Evolutionary conservation across 148 eudicot species (phyloP).

Genomic region (Rhododendron ovatum): DNA sequence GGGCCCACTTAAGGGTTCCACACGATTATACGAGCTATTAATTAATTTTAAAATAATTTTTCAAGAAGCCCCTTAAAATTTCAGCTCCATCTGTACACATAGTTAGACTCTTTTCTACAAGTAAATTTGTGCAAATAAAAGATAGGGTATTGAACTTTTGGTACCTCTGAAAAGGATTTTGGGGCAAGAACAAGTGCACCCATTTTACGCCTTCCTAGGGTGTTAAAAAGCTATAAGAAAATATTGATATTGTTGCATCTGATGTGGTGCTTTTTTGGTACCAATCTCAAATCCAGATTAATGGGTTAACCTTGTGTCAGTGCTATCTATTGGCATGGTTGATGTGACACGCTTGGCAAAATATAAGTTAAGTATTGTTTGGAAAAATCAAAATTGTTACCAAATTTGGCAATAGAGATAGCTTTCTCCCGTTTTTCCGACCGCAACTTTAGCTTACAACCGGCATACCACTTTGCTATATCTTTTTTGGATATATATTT

Average conservation of each 20-base stretch:
- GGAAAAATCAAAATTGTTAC: neutral
- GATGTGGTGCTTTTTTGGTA: neutral
- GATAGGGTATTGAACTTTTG: neutral
- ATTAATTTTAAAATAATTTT: no score
- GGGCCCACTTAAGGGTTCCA: neutral
- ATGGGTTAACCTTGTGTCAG: neutral
- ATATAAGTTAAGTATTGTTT: neutral
- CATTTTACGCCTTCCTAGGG: neutral
- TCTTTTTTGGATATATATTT: no score
- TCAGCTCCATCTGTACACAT: neutral
- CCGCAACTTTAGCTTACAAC: neutral
- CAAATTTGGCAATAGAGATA: neutral
- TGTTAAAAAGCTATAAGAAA: neutral
- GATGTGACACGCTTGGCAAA: neutral
- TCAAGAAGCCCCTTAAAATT: neutral
- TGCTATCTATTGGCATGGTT: neutral
- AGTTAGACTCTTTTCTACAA: neutral
- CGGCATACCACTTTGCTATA: neutral
- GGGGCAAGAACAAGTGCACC: neutral
- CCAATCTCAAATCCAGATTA: neutral
- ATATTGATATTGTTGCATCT: neutral
- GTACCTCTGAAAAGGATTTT: neutral
- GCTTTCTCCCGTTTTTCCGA: neutral
- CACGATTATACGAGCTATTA: neutral
- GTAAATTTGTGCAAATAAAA: neutral